phyloP scores from a whole-genome alignment of 768 basidiomycete genomes.

The Phanerochaete carnosa region DNA sequence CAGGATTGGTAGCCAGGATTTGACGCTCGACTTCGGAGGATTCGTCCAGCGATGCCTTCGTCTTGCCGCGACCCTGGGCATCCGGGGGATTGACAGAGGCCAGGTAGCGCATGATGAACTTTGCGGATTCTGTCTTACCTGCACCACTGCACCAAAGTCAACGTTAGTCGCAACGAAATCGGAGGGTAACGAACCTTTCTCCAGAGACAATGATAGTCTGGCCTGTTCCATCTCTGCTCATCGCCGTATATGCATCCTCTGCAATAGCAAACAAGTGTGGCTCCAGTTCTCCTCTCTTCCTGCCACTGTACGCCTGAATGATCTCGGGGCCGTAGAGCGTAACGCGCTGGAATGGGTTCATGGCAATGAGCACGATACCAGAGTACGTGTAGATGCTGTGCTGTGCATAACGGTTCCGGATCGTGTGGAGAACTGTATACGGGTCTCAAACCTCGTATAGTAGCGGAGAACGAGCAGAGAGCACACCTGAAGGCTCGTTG shows the following conservation, averaged over 20 bases:
- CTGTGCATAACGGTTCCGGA: slow-evolving; percentile 93
- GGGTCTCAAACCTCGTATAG: neutral
- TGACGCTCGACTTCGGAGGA: slow-evolving; percentile 95
- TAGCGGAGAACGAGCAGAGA: neutral
- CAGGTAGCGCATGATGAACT: slow-evolving; percentile 99
- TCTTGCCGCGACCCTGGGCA: slow-evolving; percentile 54
- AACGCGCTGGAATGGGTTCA: slow-evolving; percentile 98
- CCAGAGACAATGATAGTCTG: slow-evolving; percentile 99
- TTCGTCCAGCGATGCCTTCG: slow-evolving; percentile 75
- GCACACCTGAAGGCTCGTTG: slow-evolving; percentile 92
- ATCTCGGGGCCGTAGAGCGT: slow-evolving; percentile 96
- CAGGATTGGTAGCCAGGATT: slow-evolving; percentile 98
- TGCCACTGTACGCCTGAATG: slow-evolving; percentile 93
- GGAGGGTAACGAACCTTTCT: slow-evolving; percentile 67
- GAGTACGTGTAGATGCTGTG: slow-evolving; percentile 99
- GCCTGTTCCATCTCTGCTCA: slow-evolving; percentile 90
- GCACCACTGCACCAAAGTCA: slow-evolving; percentile 69
- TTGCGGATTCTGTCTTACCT: slow-evolving; percentile 99
- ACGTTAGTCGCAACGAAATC: slow-evolving; percentile 5
- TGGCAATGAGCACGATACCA: slow-evolving; percentile 96
- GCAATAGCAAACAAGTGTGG: slow-evolving; percentile 99
- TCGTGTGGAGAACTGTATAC: slow-evolving; percentile 84
- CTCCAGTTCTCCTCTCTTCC: slow-evolving; percentile 91
- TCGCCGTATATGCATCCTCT: slow-evolving; percentile 97
- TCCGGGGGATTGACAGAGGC: slow-evolving; percentile 92